Percentiles rank a stretch among this genome's conserved stretches.
These are phyloP conservation scores for Achaetomium macrosporum DNA, from an alignment of 2,329 filamentous ascomycete species.

Conservation along the genomic window DNA sequence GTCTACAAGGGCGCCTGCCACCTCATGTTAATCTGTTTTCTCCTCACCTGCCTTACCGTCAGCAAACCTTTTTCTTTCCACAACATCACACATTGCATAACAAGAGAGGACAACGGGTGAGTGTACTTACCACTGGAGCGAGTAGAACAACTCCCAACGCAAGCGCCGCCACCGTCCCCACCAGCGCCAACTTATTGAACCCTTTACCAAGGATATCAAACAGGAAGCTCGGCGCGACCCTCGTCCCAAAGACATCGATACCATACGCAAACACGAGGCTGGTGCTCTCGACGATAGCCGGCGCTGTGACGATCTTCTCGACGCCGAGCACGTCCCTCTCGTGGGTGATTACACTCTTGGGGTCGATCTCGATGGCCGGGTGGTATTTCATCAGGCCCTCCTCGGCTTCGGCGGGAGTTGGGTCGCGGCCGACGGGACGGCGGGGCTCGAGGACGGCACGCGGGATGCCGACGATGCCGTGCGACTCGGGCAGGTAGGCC, in stretches of 20 bases:
- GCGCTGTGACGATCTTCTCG: conserved; percentile 63
- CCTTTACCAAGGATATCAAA: conserved; percentile 92
- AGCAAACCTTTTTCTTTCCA: conserved; percentile 22
- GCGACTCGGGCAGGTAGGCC: conserved; percentile 66
- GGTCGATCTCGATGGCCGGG: conserved; percentile 76
- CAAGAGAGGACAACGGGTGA: not conserved
- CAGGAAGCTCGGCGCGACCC: conserved; percentile 77
- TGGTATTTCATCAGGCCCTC: conserved; percentile 76
- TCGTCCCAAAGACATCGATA: conserved; percentile 79
- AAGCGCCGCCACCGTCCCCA: conserved; percentile 77
- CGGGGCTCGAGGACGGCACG: conserved; percentile 76
- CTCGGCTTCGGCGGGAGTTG: conserved; percentile 70
- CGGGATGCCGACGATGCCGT: conserved; percentile 73
- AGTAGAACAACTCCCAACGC: conserved; percentile 69
- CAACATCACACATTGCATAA: too few relatives aligned
- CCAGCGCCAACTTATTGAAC: conserved; percentile 83
- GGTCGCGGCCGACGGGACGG: conserved; percentile 77
- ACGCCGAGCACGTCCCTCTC: conserved; percentile 75
- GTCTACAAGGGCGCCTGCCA: conserved; percentile 43
- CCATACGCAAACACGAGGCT: conserved; percentile 85
- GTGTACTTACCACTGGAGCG: conserved; percentile 71
- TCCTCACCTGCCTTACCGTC: conserved; percentile 43
- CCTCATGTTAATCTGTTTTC: conserved; percentile 62
- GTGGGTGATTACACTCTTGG: conserved; percentile 74
- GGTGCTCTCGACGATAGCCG: conserved; percentile 84